Evolutionary conservation across 2,329 filamentous ascomycete species (phyloP), one percentile per base, ranked within the genome.

Genomic region (Xylariaceae sp.): DNA sequence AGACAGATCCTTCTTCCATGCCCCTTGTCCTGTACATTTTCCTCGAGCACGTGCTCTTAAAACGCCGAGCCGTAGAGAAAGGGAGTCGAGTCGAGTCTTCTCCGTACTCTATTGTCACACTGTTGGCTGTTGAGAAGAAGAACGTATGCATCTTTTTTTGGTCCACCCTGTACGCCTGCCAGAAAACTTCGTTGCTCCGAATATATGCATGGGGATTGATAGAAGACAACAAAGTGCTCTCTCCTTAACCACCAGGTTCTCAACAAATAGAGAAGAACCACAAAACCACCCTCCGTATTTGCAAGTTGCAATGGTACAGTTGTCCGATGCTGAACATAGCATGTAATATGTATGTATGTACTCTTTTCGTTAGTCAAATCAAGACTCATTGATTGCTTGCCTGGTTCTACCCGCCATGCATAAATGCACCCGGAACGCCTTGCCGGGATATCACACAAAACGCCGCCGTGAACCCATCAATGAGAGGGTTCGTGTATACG

Each of bases 401-500:
- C 52, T 48, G 37, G n/a, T 37, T 47, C 50, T 58, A 60, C 52
- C 53, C 51, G 15, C 18, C 56, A 37, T 48, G 34, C 23, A 6
- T 47, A n/a, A 49, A 34, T 50, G 42, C 42, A 57, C 18, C 61
- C 58, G 18, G 53, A 61, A 61, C 58, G 48, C 61, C 58, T 37
- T 62, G 39, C 56, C 56, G 30, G 56, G 45, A 56, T 58, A 61
- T 51, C 35, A 44, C 13, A 47, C 18, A 59, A 61, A 54, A 30
- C 56, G 15, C 58, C 58, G 51, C 45, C 53, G 50, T 56, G 30
- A 18, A 30, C 54, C 35, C 35, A 52, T 58, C 51, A 47, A 49
- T 13, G 42, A 52, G 30, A 42, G 37, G 58, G 39, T 37, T 23
- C 55, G 34, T 45, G 30, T 56, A 34, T 51, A 30, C 51, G 30